A percentile compares a stretch with the other conserved stretches of the same genome.
Evolutionary conservation across 2,329 filamentous ascomycete species (phyloP).

Genomic region (Aureobasidium leucospermi): DNA sequence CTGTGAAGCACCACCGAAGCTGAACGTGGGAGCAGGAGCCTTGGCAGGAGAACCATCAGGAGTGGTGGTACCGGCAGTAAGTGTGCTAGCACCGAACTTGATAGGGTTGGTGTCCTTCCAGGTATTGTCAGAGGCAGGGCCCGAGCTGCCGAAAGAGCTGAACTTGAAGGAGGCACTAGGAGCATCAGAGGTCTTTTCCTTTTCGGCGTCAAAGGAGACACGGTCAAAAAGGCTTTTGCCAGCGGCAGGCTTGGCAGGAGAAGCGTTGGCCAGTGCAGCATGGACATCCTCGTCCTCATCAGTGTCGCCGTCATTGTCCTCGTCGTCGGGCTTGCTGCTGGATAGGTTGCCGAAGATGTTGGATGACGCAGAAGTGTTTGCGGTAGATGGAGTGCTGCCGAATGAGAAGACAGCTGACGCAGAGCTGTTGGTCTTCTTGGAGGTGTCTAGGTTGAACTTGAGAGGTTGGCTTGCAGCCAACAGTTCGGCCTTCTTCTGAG

Average conservation of each 20-base stretch:
- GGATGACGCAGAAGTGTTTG: background rate
- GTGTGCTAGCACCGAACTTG: constrained; percentile 35
- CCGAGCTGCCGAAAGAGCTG: constrained; percentile 15
- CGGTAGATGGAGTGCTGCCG: constrained; percentile 12
- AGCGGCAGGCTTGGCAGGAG: constrained; percentile 9
- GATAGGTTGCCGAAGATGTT: constrained; percentile 10
- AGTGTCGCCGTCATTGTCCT: constrained; percentile 9
- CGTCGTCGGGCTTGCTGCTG: background rate
- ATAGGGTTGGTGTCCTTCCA: constrained; percentile 43
- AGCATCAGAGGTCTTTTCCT: constrained; percentile 1
- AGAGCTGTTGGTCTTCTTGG: constrained; percentile 20
- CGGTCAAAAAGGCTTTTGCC: constrained; percentile 20
- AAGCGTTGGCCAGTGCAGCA: background rate
- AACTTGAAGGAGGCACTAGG: constrained; percentile 13
- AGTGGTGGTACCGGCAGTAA: constrained; percentile 19
- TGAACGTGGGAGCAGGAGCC: constrained; percentile 16
- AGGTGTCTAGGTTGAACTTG: constrained; percentile 20
- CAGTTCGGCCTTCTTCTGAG: constrained; percentile 37
- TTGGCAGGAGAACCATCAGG: constrained; percentile 21
- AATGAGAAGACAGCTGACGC: constrained; percentile 18
- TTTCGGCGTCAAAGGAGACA: constrained; percentile 1
- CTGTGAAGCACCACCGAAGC: constrained; percentile 6
- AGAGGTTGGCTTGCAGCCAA: constrained; percentile 31
- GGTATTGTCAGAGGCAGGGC: constrained; percentile 33
- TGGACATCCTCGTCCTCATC: constrained; percentile 16